Evolutionary conservation across 306 rosid species (phyloP).

Genomic region (Quercus suber): DNA sequence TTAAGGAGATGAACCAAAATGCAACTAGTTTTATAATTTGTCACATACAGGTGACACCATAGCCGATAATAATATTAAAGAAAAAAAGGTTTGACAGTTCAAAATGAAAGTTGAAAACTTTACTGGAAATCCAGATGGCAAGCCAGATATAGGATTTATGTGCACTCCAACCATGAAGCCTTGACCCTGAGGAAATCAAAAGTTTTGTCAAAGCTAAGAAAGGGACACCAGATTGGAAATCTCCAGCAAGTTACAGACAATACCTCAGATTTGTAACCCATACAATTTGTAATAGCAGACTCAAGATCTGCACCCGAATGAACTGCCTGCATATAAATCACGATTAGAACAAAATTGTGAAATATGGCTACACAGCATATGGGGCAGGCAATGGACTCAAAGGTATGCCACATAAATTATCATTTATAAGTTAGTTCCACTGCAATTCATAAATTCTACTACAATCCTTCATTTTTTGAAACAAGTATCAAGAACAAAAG

Average conservation of each 20-base stretch:
- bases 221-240: slow-evolving; percentile 8
- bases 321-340: slow-evolving; percentile 69
- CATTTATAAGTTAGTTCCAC: not conserved
- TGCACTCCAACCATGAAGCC: slow-evolving; percentile 99
- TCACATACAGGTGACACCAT: slow-evolving; percentile 18
- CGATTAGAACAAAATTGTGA: slow-evolving; percentile 13
- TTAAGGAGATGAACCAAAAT: slow-evolving; percentile 17
- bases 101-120: slow-evolving; percentile 35
- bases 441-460: not conserved
- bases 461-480: not conserved
- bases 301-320: slow-evolving; percentile 99
- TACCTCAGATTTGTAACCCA: slow-evolving; percentile 93
- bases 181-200: slow-evolving; percentile 71
- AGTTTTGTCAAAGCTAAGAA: slow-evolving; percentile 24
- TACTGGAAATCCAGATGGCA: slow-evolving; percentile 87
- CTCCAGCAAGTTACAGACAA: slow-evolving; percentile 18
- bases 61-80: not conserved
- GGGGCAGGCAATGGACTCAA: slow-evolving; percentile 20
- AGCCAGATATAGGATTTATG: slow-evolving; percentile 83
- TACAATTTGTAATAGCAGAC: slow-evolving; percentile 78
- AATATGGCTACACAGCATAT: slow-evolving; percentile 11
- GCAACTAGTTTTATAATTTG: slow-evolving; percentile 15
- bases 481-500: slow-evolving; percentile 12
- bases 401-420: slow-evolving; percentile 9
- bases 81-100: slow-evolving; percentile 4